These are phyloP conservation scores for Heliamphora exappendiculata DNA, from an alignment of 148 eudicot species.

Conservation along the genomic window DNA sequence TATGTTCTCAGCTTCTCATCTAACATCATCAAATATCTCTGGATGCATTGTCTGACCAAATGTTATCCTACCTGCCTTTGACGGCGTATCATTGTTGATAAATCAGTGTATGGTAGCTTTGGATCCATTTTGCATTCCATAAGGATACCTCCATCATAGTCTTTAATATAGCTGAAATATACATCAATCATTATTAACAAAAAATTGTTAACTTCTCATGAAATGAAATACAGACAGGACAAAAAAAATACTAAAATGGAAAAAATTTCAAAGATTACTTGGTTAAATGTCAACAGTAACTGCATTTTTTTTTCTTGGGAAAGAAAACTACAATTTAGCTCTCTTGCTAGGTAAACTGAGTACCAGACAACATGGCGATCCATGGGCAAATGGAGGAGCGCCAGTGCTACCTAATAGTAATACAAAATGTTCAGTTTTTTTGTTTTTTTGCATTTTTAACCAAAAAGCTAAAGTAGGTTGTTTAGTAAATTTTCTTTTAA, in stretches of 20 bases:
- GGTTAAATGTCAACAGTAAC: background rate
- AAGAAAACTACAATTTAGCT: background rate
- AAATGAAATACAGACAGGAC: background rate
- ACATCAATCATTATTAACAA: background rate
- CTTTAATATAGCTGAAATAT: slow-evolving; percentile 75
- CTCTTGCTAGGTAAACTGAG: background rate
- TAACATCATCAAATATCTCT: background rate
- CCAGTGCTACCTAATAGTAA: background rate
- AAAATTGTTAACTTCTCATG: background rate
- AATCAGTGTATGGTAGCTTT: slow-evolving; percentile 94
- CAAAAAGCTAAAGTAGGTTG: too few relatives aligned
- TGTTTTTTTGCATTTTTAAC: too few relatives aligned
- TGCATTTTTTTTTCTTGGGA: background rate
- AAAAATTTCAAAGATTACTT: background rate
- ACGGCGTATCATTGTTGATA: slow-evolving; percentile 85
- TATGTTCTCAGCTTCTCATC: background rate
- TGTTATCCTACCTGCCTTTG: slow-evolving; percentile 69
- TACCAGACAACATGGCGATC: background rate
- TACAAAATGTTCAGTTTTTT: too few relatives aligned
- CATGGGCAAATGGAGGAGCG: background rate
- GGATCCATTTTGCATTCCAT: slow-evolving; percentile 99
- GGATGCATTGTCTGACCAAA: background rate
- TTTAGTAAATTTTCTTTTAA: too few relatives aligned
- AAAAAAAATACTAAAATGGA: background rate
- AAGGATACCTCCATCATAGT: slow-evolving; percentile 96